Percentiles rank a stretch among this genome's conserved stretches.
These are phyloP conservation scores for Eimeria brunetti DNA, from an alignment of 169 alveolate genomes.

Conservation along the genomic window DNA sequence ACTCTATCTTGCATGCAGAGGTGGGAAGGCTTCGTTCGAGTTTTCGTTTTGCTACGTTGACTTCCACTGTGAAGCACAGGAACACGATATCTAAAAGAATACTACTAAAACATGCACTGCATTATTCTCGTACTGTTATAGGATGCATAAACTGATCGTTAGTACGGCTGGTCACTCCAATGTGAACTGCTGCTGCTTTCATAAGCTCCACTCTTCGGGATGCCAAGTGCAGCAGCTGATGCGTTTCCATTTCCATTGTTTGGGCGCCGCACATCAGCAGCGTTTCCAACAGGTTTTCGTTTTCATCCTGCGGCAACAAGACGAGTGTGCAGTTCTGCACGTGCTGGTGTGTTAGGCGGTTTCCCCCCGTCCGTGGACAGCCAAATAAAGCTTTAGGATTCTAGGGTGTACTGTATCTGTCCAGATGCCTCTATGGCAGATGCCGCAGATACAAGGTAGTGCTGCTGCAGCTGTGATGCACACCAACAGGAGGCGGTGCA, in stretches of 20 bases:
- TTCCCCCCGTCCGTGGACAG: background rate
- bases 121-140: constrained; percentile 52
- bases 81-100: background rate
- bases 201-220: constrained; percentile 71
- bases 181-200: constrained; percentile 80
- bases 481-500: constrained; percentile 1
- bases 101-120: background rate
- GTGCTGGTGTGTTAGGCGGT: background rate
- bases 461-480: background rate
- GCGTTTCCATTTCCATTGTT: constrained; percentile 83
- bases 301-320: constrained; percentile 52
- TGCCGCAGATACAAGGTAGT: background rate
- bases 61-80: background rate
- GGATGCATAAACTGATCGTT: constrained; percentile 79
- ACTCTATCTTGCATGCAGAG: background rate
- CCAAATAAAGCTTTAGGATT: no score
- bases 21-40: background rate
- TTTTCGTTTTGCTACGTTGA: background rate
- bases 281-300: constrained; percentile 74
- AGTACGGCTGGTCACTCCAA: constrained; percentile 81
- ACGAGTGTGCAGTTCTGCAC: background rate
- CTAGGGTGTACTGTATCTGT: no score
- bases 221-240: constrained; percentile 80
- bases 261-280: constrained; percentile 77
- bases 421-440: background rate